Conservation (phyloP, 495 filamentous ascomycete genomes). For the Podospora anserina region DNA sequence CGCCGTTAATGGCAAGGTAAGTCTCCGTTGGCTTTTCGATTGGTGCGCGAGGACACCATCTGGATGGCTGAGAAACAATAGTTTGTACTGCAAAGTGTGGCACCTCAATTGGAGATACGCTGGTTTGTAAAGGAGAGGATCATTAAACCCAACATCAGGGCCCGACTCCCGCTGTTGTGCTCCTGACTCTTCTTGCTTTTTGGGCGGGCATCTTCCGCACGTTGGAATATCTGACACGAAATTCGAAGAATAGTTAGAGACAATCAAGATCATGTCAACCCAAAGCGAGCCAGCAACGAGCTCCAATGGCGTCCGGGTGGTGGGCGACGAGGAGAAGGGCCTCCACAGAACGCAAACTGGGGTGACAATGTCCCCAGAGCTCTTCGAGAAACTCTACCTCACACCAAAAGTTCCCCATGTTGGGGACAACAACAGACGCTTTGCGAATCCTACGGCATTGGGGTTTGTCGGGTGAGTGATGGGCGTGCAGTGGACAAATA, state of each 20-base stretch:
- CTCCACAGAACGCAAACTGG: slow-evolving; percentile 36
- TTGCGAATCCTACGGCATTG: slow-evolving; percentile 54
- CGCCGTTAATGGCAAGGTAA: neutral
- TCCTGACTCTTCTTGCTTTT: neutral
- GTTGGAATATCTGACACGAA: neutral
- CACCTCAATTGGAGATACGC: neutral
- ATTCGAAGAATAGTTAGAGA: neutral
- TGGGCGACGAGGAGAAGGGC: slow-evolving; percentile 40
- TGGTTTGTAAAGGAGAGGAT: neutral
- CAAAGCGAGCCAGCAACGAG: slow-evolving; percentile 10
- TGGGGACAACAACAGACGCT: slow-evolving; percentile 47
- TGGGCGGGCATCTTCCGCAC: neutral
- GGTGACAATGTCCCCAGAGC: slow-evolving; percentile 51
- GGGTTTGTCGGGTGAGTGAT: slow-evolving; percentile 48
- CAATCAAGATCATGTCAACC: slow-evolving; percentile 4
- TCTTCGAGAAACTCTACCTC: slow-evolving; percentile 58
- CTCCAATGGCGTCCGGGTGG: slow-evolving; percentile 7
- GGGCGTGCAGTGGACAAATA: neutral
- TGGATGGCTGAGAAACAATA: neutral
- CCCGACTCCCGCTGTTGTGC: neutral
- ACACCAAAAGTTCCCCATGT: slow-evolving; percentile 50
- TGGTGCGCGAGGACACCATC: neutral
- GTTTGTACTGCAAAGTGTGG: neutral
- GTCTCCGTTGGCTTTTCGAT: neutral
- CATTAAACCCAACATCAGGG: neutral